These are phyloP conservation scores for Parathielavia hyrcaniae DNA, from an alignment of 495 filamentous ascomycete species.

Conservation along the genomic window DNA sequence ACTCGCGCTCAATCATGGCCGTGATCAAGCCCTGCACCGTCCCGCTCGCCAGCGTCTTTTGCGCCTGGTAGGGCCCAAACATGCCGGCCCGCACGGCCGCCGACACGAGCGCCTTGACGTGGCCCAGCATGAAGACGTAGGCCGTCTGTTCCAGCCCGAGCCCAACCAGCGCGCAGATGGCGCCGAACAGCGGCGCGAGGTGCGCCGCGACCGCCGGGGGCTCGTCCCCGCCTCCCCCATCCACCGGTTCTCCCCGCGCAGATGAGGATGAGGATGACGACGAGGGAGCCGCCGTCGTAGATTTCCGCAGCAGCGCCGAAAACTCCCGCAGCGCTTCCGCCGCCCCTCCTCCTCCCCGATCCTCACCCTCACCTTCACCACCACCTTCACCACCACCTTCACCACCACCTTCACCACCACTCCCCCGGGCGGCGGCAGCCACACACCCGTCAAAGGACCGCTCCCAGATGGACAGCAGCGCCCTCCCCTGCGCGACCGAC, in stretches of 20 bases:
- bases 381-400: background rate
- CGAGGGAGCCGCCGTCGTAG: background rate
- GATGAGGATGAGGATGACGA: slow-evolving; percentile 3
- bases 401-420: background rate
- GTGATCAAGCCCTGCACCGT: slow-evolving; percentile 56
- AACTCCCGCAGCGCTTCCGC: slow-evolving; percentile 23
- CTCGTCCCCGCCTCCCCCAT: background rate
- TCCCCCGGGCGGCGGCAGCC: slow-evolving; percentile 1
- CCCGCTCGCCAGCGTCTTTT: slow-evolving; percentile 67
- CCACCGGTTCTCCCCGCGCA: background rate
- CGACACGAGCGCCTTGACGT: slow-evolving; percentile 80
- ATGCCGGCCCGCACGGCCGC: slow-evolving; percentile 84
- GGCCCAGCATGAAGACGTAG: slow-evolving; percentile 80
- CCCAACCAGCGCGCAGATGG: slow-evolving; percentile 57
- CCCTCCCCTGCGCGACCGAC: slow-evolving; percentile 75
- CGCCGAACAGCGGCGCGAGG: slow-evolving; percentile 74
- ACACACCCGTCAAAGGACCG: slow-evolving; percentile 51
- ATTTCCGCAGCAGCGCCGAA: slow-evolving; percentile 29
- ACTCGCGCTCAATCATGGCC: slow-evolving; percentile 55
- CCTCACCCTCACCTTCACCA: background rate
- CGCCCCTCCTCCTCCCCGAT: background rate
- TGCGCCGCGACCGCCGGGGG: slow-evolving; percentile 53
- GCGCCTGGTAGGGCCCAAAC: slow-evolving; percentile 86
- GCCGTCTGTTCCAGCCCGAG: slow-evolving; percentile 59
- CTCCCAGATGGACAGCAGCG: slow-evolving; percentile 85